phyloP scores from a whole-genome alignment of 2,329 filamentous ascomycete genomes.

The Dactylellina haptotyla region DNA sequence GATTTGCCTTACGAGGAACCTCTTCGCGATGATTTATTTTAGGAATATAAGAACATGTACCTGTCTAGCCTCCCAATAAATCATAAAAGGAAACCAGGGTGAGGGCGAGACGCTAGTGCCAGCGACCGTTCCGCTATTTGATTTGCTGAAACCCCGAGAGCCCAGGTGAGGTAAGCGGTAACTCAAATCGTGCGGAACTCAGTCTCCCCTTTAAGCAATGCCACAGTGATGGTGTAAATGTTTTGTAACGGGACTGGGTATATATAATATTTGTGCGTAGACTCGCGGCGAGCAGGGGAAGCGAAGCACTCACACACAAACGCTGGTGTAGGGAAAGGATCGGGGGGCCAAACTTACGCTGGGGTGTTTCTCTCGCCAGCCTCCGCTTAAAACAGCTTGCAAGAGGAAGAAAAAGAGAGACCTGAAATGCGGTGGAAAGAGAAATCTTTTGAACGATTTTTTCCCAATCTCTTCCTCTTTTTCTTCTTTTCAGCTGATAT shows the following conservation, averaged over 20 bases:
- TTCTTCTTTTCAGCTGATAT: conserved; percentile 28
- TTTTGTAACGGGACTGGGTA: not conserved
- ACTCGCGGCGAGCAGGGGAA: no score
- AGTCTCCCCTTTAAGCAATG: conserved; percentile 3
- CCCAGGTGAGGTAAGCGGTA: conserved; percentile 52
- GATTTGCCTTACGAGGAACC: conserved; percentile 51
- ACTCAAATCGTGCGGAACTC: conserved; percentile 48
- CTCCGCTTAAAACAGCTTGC: no score
- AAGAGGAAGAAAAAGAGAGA: no score
- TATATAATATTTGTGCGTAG: conserved; percentile 19
- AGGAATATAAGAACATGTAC: conserved; percentile 35
- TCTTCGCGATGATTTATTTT: conserved; percentile 53
- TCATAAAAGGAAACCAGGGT: conserved; percentile 47
- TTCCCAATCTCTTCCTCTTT: not conserved
- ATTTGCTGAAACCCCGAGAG: conserved; percentile 51
- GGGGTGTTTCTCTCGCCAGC: not conserved
- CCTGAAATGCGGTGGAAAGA: not conserved
- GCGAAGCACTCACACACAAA: no score
- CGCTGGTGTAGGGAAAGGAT: no score
- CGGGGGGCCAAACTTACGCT: no score
- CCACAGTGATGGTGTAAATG: not conserved
- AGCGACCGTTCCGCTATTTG: conserved; percentile 33
- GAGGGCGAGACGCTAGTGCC: conserved; percentile 53
- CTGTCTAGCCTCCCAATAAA: conserved; percentile 43
- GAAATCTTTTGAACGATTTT: not conserved